phyloP scores from a whole-genome alignment of 2,329 filamentous ascomycete genomes.

The Sarocladiaceae sp. region DNA sequence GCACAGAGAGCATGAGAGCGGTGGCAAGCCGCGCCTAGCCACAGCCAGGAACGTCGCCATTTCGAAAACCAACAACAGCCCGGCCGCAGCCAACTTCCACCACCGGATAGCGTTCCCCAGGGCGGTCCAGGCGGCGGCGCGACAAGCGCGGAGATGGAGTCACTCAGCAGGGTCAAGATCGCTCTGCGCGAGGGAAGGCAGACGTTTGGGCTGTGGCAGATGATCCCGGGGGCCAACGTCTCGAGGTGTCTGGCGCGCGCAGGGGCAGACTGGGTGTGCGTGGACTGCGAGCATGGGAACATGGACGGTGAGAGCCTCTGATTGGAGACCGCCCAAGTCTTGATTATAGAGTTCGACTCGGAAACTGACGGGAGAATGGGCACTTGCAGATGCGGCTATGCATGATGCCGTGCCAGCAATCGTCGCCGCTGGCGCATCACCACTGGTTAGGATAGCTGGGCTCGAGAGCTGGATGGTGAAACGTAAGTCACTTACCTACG shows the following conservation, averaged over 20 bases:
- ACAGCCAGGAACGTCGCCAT: too few relatives aligned
- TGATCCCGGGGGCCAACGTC: constrained; percentile 54
- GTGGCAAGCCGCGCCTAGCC: too few relatives aligned
- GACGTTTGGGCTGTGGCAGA: constrained; percentile 57
- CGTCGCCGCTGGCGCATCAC: constrained; percentile 36
- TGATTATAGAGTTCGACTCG: neutral
- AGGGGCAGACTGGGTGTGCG: constrained; percentile 61
- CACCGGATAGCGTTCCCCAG: neutral
- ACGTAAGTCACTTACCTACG: constrained; percentile 19
- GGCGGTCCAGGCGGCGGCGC: neutral
- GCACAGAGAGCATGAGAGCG: too few relatives aligned
- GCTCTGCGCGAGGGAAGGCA: constrained; percentile 41
- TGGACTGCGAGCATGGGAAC: constrained; percentile 49
- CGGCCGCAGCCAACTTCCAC: neutral
- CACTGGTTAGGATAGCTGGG: constrained; percentile 47
- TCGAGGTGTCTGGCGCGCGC: constrained; percentile 53
- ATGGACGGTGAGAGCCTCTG: constrained; percentile 32
- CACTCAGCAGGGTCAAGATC: constrained; percentile 41
- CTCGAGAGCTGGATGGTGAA: constrained; percentile 40
- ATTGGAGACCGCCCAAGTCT: neutral
- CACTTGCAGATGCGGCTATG: constrained; percentile 40
- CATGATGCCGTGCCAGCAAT: constrained; percentile 48
- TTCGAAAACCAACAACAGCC: too few relatives aligned
- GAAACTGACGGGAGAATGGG: neutral
- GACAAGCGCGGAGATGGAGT: constrained; percentile 28